Conservation (phyloP, 2,329 filamentous ascomycete species). For the Fusarium graminum region DNA sequence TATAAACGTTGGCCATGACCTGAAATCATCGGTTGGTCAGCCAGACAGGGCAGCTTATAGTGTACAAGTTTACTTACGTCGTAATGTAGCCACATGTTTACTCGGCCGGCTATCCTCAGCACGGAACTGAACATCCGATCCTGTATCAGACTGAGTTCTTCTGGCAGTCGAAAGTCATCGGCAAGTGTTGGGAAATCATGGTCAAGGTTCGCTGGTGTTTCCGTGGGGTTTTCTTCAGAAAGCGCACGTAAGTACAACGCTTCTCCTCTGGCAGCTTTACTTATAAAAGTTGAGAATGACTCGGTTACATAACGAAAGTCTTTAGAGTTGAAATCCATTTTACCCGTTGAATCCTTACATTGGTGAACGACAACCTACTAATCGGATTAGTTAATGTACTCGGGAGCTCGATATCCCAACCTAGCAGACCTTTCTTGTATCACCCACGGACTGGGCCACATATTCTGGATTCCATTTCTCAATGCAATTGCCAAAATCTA, state of each 20-base stretch:
- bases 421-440: constrained; percentile 67
- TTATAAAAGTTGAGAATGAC: constrained; percentile 74
- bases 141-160: constrained; percentile 68
- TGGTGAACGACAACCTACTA: constrained; percentile 79
- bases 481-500: constrained; percentile 76
- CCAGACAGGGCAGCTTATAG: not conserved
- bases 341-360: constrained; percentile 63
- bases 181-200: constrained; percentile 79
- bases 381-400: constrained; percentile 13
- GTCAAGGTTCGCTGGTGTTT: constrained; percentile 75
- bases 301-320: constrained; percentile 84
- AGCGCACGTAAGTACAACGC: constrained; percentile 83
- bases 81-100: constrained; percentile 92
- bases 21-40: constrained; percentile 50
- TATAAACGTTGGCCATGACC: constrained; percentile 90
- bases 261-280: constrained; percentile 68
- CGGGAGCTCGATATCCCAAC: not conserved
- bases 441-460: constrained; percentile 72
- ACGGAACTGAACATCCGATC: constrained; percentile 82
- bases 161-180: constrained; percentile 77
- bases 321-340: constrained; percentile 85
- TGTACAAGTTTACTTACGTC: constrained; percentile 67
- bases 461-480: constrained; percentile 77
- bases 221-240: constrained; percentile 75
- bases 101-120: constrained; percentile 81